Base-by-base conservation (phyloP, 164 flowering plant species). In the Kingdonia uniflora region DNA sequence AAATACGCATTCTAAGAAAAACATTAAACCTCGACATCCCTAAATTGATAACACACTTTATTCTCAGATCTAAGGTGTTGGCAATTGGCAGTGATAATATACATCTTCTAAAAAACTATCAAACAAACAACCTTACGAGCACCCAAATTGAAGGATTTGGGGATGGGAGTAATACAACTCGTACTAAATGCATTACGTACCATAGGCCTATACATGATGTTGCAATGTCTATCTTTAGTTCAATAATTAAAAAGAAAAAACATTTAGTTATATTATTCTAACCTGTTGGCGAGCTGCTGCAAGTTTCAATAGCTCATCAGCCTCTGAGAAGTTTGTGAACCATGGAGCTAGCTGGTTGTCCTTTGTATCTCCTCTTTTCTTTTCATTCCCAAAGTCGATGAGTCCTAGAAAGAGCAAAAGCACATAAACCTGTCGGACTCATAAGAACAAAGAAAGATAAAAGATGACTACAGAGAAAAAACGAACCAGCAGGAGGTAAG, bases 231-330 rank as follows among this genome's bases (percentile, higher is more conserved):
- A 49, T n/a, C 33, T 37, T 24, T 19, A n/a, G n/a, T n/a, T n/a
- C n/a, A n/a, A n/a, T 17, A 26, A 2, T 42, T 16, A 12, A 21
- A 12, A 19, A 35, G 54, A 25, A n/a, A 35, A 58, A 46, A 17
- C 14, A 37, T 40, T 21, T 15, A 25, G 25, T 22, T n/a, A n/a
- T n/a, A n/a, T 57, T 14, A 55, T 44, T 22, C 68, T 66, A 14
- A 83, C 92, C 87, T 79, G 84, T 57, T 84, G 92, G 37, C 90
- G 84, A 56, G 97, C 97, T 35, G 91, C 78, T 12, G 87, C 85
- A 66, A 90, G 91, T 60, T 84, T 81, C 46, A 78, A 71, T 23
- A 86, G 80, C 63, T 87, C 95, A 60, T 86, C 97, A 19, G 94
- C 91, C 76, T 86, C 94, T 1, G 95, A 86, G 69, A 86, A 90